These are phyloP conservation scores for Trichoderma citrinoviride DNA, from an alignment of 2,329 filamentous ascomycete species.

Conservation along the genomic window DNA sequence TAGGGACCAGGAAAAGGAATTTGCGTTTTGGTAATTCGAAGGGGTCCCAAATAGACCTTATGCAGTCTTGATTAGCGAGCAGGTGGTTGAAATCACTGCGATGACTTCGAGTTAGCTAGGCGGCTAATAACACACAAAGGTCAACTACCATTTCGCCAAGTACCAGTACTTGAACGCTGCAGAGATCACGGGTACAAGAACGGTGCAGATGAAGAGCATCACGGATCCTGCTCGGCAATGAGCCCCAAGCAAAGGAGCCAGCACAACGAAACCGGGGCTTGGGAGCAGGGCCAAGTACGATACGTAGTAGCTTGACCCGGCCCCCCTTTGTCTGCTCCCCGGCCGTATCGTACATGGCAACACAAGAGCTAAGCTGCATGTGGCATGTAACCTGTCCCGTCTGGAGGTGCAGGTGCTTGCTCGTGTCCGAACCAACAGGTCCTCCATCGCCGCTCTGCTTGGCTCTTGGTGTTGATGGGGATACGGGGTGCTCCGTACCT, in stretches of 20 bases:
- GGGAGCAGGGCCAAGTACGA: not conserved
- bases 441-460: no score
- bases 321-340: not conserved
- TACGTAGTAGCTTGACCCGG: not conserved
- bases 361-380: not conserved
- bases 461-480: no score
- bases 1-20: not conserved
- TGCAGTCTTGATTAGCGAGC: conserved; percentile 6
- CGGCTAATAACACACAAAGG: no score
- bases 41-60: no score
- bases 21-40: no score
- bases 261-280: not conserved
- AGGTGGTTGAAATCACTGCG: not conserved
- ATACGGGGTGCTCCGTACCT: no score
- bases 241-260: not conserved
- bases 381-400: no score
- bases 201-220: not conserved
- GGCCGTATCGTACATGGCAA: not conserved
- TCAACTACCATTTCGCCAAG: not conserved
- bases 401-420: no score
- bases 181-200: not conserved
- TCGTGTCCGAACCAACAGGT: no score
- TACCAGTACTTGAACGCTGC: not conserved
- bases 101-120: no score
- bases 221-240: not conserved